Evolutionary conservation across 2,329 filamentous ascomycete genomes (phyloP).

Genomic region (Chaetomiaceae sp.): DNA sequence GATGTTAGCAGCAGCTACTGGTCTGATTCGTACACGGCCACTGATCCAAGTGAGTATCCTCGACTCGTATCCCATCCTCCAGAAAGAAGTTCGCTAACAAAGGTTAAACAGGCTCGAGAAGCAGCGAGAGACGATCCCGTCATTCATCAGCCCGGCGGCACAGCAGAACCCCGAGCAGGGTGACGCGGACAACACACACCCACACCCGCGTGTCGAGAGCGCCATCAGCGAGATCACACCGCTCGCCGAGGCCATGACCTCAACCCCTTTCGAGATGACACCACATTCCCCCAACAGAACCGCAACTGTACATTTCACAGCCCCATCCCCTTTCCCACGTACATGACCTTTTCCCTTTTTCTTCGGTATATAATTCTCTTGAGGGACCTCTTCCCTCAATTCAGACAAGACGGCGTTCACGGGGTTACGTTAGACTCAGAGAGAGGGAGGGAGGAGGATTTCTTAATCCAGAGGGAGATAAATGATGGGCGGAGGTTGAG

Average conservation of each 20-base stretch:
- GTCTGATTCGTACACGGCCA: slow-evolving; percentile 50
- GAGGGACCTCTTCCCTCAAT: not conserved
- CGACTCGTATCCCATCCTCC: not conserved
- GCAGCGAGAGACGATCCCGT: slow-evolving; percentile 26
- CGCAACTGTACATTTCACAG: slow-evolving; percentile 1
- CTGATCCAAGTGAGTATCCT: slow-evolving; percentile 49
- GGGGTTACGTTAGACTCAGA: slow-evolving; percentile 3
- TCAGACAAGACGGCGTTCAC: slow-evolving; percentile 5
- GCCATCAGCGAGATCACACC: slow-evolving; percentile 20
- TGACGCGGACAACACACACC: slow-evolving; percentile 26
- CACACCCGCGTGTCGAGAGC: slow-evolving; percentile 28
- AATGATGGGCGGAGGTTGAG: not conserved
- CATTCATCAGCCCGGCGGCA: slow-evolving; percentile 24
- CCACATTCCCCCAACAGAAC: not conserved
- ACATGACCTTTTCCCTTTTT: not conserved
- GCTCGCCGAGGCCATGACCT: slow-evolving; percentile 16
- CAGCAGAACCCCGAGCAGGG: slow-evolving; percentile 26
- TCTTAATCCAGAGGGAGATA: not conserved
- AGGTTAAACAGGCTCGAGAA: slow-evolving; percentile 39
- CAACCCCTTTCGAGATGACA: not conserved
- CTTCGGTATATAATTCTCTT: slow-evolving; percentile 5
- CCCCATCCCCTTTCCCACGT: not conserved
- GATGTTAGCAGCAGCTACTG: slow-evolving; percentile 49
- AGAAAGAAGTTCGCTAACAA: not conserved
- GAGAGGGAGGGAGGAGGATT: not conserved